A percentile compares a stretch with the other conserved stretches of the same genome.
phyloP scores from a whole-genome alignment of 495 filamentous ascomycete species.

The Symbiotaphrina buchneri region DNA sequence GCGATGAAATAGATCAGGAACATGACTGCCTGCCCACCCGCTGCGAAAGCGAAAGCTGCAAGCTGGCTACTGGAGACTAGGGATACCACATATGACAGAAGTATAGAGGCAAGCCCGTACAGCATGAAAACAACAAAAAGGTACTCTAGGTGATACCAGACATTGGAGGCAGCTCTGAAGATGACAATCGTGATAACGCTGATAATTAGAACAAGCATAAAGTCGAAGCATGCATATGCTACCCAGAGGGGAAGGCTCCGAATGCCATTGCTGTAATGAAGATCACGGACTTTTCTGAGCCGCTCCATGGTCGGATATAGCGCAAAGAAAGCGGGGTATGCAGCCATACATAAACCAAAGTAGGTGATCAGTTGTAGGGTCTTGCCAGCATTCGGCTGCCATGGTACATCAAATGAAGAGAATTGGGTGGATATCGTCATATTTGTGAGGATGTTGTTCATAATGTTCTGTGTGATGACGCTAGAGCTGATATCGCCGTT shows the following conservation, averaged over 20 bases:
- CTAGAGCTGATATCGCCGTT: slow-evolving; percentile 26
- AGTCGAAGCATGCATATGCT: slow-evolving; percentile 62
- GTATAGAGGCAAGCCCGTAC: slow-evolving; percentile 47
- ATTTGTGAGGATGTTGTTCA: slow-evolving; percentile 40
- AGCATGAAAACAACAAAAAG: slow-evolving; percentile 54
- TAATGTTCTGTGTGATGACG: slow-evolving; percentile 47
- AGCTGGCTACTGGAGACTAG: slow-evolving; percentile 45
- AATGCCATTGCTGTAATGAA: slow-evolving; percentile 77
- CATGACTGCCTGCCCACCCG: slow-evolving; percentile 44
- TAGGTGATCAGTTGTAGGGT: slow-evolving; percentile 64
- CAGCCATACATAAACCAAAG: slow-evolving; percentile 49
- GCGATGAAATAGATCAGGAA: slow-evolving; percentile 63
- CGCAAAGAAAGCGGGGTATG: slow-evolving; percentile 66
- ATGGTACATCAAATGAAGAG: slow-evolving; percentile 47
- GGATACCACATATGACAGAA: slow-evolving; percentile 52
- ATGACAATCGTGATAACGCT: slow-evolving; percentile 37
- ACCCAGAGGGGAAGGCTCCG: slow-evolving; percentile 46
- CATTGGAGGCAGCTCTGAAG: slow-evolving; percentile 28
- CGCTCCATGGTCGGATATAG: slow-evolving; percentile 70
- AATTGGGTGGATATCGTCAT: slow-evolving; percentile 43
- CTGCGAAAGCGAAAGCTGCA: slow-evolving; percentile 51
- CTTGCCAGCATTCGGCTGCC: slow-evolving; percentile 21
- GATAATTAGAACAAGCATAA: slow-evolving; percentile 35
- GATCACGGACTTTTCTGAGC: slow-evolving; percentile 47
- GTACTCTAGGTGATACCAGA: slow-evolving; percentile 59